Conservation (phyloP, 1,284 basidiomycete species). For the Ceratobasidium sp. region DNA sequence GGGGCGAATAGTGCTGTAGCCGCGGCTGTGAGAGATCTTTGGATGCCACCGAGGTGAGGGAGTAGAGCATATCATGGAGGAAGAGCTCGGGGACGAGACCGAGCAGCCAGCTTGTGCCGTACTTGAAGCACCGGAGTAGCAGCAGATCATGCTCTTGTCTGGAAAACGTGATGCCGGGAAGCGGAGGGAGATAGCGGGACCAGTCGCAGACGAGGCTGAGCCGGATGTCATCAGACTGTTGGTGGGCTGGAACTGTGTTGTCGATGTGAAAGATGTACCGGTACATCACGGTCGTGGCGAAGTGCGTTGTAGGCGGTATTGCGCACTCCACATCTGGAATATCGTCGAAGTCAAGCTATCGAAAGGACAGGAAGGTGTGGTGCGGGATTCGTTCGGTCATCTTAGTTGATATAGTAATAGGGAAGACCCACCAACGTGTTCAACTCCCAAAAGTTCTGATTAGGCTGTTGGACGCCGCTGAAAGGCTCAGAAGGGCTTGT, state of each 20-base stretch:
- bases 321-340: background rate
- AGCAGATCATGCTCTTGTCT: conserved; percentile 18
- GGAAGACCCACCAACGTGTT: background rate
- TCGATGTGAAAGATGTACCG: conserved; percentile 30
- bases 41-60: background rate
- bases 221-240: conserved; percentile 2
- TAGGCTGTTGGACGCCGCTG: no score
- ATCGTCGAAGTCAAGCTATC: background rate
- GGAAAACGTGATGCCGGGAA: background rate
- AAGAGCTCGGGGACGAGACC: conserved; percentile 13
- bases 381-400: background rate
- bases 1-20: conserved; percentile 6
- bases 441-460: background rate
- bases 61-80: conserved; percentile 31
- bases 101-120: conserved; percentile 22
- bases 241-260: background rate
- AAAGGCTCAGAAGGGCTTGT: background rate
- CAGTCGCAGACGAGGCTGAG: conserved; percentile 22
- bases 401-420: background rate
- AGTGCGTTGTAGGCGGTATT: background rate
- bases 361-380: background rate
- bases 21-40: background rate
- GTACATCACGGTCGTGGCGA: background rate
- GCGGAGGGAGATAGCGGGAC: conserved; percentile 24
- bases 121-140: conserved; percentile 11